Evolutionary conservation across 2,329 filamentous ascomycete species (phyloP).

Genomic region (Sclerotinia glacialis): DNA sequence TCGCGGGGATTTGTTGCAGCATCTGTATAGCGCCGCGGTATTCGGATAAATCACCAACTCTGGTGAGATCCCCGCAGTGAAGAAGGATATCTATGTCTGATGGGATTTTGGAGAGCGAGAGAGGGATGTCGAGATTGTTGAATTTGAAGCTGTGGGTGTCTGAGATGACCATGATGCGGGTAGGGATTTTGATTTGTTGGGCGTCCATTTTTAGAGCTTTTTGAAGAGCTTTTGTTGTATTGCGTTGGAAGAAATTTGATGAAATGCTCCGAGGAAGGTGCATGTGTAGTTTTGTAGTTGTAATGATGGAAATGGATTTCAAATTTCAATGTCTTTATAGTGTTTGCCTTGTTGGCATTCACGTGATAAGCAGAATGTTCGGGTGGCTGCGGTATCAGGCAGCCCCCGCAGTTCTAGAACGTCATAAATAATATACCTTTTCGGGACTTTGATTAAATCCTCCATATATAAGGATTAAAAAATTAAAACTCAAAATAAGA

Average conservation of each 20-base stretch:
- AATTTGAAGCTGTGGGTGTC: conserved; percentile 37
- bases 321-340: background rate
- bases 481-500: too few species aligned
- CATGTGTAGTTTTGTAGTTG: background rate
- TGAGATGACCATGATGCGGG: conserved; percentile 36
- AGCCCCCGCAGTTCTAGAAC: background rate
- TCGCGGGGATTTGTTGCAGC: conserved; percentile 44
- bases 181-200: conserved; percentile 24
- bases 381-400: too few species aligned
- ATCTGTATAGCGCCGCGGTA: conserved; percentile 34
- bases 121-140: conserved; percentile 26
- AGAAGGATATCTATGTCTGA: conserved; percentile 39
- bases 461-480: too few species aligned
- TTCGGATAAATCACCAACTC: conserved; percentile 31
- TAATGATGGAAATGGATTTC: background rate
- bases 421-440: too few species aligned
- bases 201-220: conserved; percentile 6
- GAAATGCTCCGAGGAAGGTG: background rate
- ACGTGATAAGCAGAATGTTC: background rate
- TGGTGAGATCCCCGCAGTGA: conserved; percentile 43
- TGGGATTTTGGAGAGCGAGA: conserved; percentile 35
- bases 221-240: background rate
- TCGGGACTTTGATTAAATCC: too few species aligned
- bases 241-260: background rate
- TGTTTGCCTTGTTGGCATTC: background rate